Percentiles rank a stretch among this genome's conserved stretches.
These are phyloP conservation scores for Pythium sp. DNA, from an alignment of 352 stramenopile genomes.

Conservation along the genomic window DNA sequence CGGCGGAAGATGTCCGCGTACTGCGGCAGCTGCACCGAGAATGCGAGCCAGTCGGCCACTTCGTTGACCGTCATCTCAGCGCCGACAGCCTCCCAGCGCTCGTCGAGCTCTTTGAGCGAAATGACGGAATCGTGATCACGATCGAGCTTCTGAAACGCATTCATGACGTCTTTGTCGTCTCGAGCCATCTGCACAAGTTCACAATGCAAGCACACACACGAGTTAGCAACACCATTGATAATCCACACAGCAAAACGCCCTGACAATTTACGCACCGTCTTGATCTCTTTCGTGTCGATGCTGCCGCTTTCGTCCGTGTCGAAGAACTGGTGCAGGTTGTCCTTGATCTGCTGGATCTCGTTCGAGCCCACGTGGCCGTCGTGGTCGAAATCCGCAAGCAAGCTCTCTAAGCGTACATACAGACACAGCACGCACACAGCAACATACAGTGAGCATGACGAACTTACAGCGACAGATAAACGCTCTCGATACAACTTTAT, in stretches of 20 bases:
- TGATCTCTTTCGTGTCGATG: constrained; percentile 73
- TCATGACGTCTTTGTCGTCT: constrained; percentile 62
- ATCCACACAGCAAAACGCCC: neutral
- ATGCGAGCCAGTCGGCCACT: constrained; percentile 80
- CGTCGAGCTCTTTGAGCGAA: constrained; percentile 78
- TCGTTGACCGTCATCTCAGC: constrained; percentile 86
- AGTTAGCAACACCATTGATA: neutral
- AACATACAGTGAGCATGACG: neutral
- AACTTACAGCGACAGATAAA: neutral
- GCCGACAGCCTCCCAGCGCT: constrained; percentile 72
- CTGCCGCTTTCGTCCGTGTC: constrained; percentile 76
- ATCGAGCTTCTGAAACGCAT: constrained; percentile 76
- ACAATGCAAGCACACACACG: neutral
- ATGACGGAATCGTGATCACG: constrained; percentile 78
- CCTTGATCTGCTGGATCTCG: constrained; percentile 80
- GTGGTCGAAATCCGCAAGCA: constrained; percentile 78
- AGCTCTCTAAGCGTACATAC: constrained; percentile 37
- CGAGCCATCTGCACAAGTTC: constrained; percentile 30
- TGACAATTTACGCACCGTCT: constrained; percentile 27
- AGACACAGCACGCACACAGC: neutral
- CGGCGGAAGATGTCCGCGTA: constrained; percentile 74
- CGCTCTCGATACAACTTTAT: neutral
- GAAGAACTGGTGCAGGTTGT: constrained; percentile 79
- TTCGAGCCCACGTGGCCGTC: constrained; percentile 67
- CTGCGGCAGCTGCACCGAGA: constrained; percentile 77